Percentiles rank a stretch among this genome's conserved stretches.
These are phyloP conservation scores for Coemansia sp. DNA, from an alignment of 192 early-diverging fungal genomes.

Conservation along the genomic window DNA sequence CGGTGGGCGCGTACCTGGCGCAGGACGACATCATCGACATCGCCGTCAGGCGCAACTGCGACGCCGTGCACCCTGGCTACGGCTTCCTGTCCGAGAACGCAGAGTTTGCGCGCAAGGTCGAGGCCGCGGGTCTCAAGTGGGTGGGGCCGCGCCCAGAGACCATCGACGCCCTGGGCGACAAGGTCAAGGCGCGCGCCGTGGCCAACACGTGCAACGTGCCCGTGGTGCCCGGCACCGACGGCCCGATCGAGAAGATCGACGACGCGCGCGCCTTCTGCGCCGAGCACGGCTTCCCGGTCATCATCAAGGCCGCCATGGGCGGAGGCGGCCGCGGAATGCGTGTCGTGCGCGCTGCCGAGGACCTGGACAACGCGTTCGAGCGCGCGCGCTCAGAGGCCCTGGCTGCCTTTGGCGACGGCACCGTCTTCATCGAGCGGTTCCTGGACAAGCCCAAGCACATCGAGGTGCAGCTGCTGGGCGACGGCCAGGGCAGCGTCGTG, in stretches of 20 bases:
- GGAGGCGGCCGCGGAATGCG: constrained; percentile 97
- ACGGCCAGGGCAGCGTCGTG: constrained; percentile 78
- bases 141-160: constrained; percentile 81
- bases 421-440: constrained; percentile 93
- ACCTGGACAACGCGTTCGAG: constrained; percentile 75
- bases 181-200: constrained; percentile 85
- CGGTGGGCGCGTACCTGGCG: constrained; percentile 93
- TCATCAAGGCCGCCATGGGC: constrained; percentile 97
- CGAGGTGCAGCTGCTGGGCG: constrained; percentile 95
- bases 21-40: constrained; percentile 90
- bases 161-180: constrained; percentile 90
- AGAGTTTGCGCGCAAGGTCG: constrained; percentile 84
- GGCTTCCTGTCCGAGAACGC: constrained; percentile 96
- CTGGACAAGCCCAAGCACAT: constrained; percentile 90
- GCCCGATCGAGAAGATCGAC: constrained; percentile 63
- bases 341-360: constrained; percentile 72
- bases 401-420: constrained; percentile 93
- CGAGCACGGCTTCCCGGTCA: constrained; percentile 85
- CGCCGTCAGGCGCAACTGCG: constrained; percentile 74
- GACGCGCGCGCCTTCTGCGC: constrained; percentile 73
- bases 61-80: constrained; percentile 94
- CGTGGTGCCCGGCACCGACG: constrained; percentile 91
- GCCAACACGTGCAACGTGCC: constrained; percentile 81
- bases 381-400: constrained; percentile 86
- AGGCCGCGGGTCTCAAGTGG: constrained; percentile 86